Base-by-base conservation (phyloP, 768 basidiomycete species). In the Agaricus blazei region DNA sequence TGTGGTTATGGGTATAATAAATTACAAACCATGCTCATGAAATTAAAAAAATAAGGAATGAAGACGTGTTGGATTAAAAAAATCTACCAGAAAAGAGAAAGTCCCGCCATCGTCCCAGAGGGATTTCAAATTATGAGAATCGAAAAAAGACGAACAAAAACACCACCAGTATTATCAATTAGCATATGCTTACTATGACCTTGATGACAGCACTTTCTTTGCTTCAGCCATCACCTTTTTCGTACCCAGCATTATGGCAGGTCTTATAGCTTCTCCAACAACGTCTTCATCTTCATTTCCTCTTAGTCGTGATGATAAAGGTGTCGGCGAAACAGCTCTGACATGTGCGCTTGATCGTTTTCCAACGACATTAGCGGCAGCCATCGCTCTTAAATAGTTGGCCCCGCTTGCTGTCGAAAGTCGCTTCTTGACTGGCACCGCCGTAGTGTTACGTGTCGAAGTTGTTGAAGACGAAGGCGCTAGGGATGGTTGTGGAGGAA, bases 381-480 rank as follows among this genome's bases (percentile, higher is more conserved):
- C 87, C 12, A 86, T 76, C 2, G 77, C 83, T 15, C 87, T 70
- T 52, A 89, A 64, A 26, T 80, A 61, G 47, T 82, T 76, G 0
- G 81, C 83, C 24, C 70, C 75, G 60, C 81, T 84, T 31, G 34
- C 11, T 11, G 52, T 40, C 7, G 52, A 54, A n/a, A 72, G 69
- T 46, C 81, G 67, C 61, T 78, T 81, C 64, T 70, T 73, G n/a
- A 56, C 50, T 37, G 31, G 36, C 29, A 31, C 46, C 7, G 34
- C 11, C 7, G 34, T 34, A 34, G 34, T 34, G 23, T 26, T 23
- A 44, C 38, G 46, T 11, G 38, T 50, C 27, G 66, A 11, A 54
- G 26, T 48, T 62, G 62, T 52, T 53, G 28, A 28, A n/a, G 54
- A 52, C 29, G 49, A 12, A 12, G 43, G 23, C 26, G 40, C 24